A percentile compares a stretch with the other conserved stretches of the same genome.
phyloP scores from a whole-genome alignment of 768 basidiomycete species.

The Ramaria sp. region DNA sequence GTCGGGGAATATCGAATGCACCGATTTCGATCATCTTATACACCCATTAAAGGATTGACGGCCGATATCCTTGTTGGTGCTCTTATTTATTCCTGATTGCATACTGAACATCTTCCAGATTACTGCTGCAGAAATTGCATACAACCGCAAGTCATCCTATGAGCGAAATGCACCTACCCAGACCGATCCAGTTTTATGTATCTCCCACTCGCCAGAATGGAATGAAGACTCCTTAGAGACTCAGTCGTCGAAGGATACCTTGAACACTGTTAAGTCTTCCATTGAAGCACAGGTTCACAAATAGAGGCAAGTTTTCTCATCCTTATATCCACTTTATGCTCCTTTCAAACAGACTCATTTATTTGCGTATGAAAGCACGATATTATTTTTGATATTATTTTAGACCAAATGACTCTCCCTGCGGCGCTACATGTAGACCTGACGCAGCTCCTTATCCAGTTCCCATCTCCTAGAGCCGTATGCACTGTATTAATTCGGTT shows the following conservation, averaged over 20 bases:
- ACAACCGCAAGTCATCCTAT: conserved; percentile 35
- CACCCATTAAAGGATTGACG: conserved; percentile 77
- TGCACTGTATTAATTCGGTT: too few species aligned
- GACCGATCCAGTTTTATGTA: conserved; percentile 2
- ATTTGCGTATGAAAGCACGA: too few species aligned
- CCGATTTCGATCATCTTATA: conserved; percentile 66
- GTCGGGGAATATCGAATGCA: conserved; percentile 66
- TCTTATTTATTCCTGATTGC: background rate
- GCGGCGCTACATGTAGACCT: too few species aligned
- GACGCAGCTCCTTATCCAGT: too few species aligned
- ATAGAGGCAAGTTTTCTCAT: too few species aligned
- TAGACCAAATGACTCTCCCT: too few species aligned
- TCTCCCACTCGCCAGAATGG: background rate
- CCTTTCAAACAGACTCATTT: too few species aligned
- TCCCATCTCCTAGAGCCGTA: too few species aligned
- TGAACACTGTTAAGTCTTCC: too few species aligned
- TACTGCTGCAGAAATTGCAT: conserved; percentile 58
- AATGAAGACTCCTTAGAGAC: background rate
- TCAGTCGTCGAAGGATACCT: background rate
- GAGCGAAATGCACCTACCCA: conserved; percentile 50
- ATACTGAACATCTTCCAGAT: conserved; percentile 31
- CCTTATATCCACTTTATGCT: too few species aligned
- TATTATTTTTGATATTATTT: too few species aligned
- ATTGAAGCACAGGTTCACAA: too few species aligned
- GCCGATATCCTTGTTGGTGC: conserved; percentile 63